phyloP scores from a whole-genome alignment of 1,284 basidiomycete genomes.

The Pterulicium gracile region DNA sequence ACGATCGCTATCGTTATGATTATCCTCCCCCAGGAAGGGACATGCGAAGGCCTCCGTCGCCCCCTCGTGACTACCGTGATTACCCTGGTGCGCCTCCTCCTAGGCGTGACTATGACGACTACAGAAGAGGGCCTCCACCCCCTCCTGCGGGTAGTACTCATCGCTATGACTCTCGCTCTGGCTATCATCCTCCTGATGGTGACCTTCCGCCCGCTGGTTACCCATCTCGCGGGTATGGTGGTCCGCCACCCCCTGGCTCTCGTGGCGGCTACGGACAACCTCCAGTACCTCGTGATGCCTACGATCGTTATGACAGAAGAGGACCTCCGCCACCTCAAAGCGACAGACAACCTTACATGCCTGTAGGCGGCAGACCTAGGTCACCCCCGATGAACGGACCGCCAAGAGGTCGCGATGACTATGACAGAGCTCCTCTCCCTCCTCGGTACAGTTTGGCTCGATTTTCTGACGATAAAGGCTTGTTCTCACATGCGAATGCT shows the following conservation, averaged over 20 bases:
- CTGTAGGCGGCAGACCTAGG: constrained; percentile 27
- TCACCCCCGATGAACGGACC: constrained; percentile 26
- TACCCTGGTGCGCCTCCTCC: constrained; percentile 39
- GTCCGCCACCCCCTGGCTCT: constrained; percentile 45
- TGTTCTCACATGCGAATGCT: constrained; percentile 2
- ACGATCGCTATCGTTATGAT: constrained; percentile 40
- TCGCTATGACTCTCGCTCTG: constrained; percentile 44
- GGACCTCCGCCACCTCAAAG: constrained; percentile 4
- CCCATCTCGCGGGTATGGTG: constrained; percentile 37
- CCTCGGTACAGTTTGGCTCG: constrained; percentile 30
- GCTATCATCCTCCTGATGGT: constrained; percentile 21
- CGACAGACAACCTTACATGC: constrained; percentile 17
- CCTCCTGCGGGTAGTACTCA: constrained; percentile 43
- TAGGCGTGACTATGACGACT: constrained; percentile 58
- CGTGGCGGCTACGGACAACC: constrained; percentile 47
- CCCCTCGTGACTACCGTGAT: constrained; percentile 59
- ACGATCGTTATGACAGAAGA: constrained; percentile 18
- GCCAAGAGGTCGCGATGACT: constrained; percentile 32
- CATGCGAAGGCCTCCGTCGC: constrained; percentile 39
- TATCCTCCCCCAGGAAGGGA: constrained; percentile 48
- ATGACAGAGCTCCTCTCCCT: constrained; percentile 27
- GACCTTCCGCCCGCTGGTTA: constrained; percentile 16
- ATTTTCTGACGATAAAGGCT: neutral
- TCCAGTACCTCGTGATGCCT: constrained; percentile 17
- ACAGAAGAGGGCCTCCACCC: constrained; percentile 42